phyloP scores from a whole-genome alignment of 495 filamentous ascomycete species.

The Hyphodiscus hymeniophilus region DNA sequence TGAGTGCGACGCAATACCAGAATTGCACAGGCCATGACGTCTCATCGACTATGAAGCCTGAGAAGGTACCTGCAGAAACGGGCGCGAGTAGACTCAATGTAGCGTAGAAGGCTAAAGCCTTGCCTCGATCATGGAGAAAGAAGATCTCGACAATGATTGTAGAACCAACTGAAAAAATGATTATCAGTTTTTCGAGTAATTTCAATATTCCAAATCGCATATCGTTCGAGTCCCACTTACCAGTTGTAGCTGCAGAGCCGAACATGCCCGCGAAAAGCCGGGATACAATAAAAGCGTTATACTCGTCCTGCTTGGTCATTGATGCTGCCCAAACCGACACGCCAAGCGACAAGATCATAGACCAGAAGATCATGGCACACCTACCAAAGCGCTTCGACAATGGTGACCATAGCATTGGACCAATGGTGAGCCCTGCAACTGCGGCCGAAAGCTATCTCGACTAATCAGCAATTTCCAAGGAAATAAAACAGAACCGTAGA shows the following conservation, averaged over 20 bases:
- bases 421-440: slow-evolving; percentile 31
- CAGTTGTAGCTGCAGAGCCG: slow-evolving; percentile 28
- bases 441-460: slow-evolving; percentile 29
- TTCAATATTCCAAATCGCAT: not conserved
- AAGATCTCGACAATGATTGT: slow-evolving; percentile 35
- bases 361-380: not conserved
- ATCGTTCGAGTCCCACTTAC: not conserved
- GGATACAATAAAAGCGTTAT: slow-evolving; percentile 34
- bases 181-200: no score
- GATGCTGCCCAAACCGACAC: slow-evolving; percentile 33
- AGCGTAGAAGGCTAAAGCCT: slow-evolving; percentile 34
- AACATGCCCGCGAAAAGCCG: slow-evolving; percentile 32
- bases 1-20: slow-evolving; percentile 3
- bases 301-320: slow-evolving; percentile 34
- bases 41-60: not conserved
- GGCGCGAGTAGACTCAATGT: slow-evolving; percentile 32
- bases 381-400: slow-evolving; percentile 17
- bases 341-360: not conserved
- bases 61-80: slow-evolving; percentile 4
- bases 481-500: not conserved
- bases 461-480: not conserved
- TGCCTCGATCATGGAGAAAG: slow-evolving; percentile 30
- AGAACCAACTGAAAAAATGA: slow-evolving; percentile 23
- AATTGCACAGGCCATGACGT: not conserved
- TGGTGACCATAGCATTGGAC: slow-evolving; percentile 33